phyloP scores from a whole-genome alignment of 2,329 filamentous ascomycete genomes.

The Alternaria consortialis region DNA sequence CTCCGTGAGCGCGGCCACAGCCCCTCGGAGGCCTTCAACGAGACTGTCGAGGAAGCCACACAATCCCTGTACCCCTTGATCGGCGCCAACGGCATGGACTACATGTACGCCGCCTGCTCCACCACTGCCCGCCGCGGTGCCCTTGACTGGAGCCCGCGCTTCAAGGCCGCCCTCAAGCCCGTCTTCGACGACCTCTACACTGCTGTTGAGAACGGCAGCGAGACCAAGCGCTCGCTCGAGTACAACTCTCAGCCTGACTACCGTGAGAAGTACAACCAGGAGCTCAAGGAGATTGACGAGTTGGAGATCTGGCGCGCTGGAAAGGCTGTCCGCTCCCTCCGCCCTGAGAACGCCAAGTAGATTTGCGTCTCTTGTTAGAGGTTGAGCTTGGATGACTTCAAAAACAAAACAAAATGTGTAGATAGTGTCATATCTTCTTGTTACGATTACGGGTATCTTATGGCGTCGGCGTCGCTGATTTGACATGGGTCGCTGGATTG shows the following conservation, averaged over 20 bases:
- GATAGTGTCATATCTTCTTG: slow-evolving; percentile 33
- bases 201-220: slow-evolving; percentile 86
- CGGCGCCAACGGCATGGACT: slow-evolving; percentile 98
- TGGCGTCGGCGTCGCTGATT: slow-evolving; percentile 26
- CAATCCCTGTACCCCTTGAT: slow-evolving; percentile 98
- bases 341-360: slow-evolving; percentile 52
- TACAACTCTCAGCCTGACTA: slow-evolving; percentile 98
- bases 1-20: slow-evolving; percentile 98
- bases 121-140: slow-evolving; percentile 97
- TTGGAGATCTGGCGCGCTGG: slow-evolving; percentile 99
- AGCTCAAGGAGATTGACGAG: slow-evolving; percentile 98
- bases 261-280: slow-evolving; percentile 94
- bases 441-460: slow-evolving; percentile 23
- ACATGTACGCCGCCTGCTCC: slow-evolving; percentile 99
- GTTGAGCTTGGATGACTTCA: not conserved
- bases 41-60: slow-evolving; percentile 99
- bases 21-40: slow-evolving; percentile 99
- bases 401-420: slow-evolving; percentile 27
- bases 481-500: not conserved
- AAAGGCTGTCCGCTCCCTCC: slow-evolving; percentile 81
- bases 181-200: slow-evolving; percentile 98
- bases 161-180: slow-evolving; percentile 99
- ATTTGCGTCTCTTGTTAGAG: slow-evolving; percentile 6
- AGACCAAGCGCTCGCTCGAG: slow-evolving; percentile 95
- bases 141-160: slow-evolving; percentile 96